These are phyloP conservation scores for Penicillium sp. DNA, from an alignment of 2,329 filamentous ascomycete genomes.

Conservation along the genomic window DNA sequence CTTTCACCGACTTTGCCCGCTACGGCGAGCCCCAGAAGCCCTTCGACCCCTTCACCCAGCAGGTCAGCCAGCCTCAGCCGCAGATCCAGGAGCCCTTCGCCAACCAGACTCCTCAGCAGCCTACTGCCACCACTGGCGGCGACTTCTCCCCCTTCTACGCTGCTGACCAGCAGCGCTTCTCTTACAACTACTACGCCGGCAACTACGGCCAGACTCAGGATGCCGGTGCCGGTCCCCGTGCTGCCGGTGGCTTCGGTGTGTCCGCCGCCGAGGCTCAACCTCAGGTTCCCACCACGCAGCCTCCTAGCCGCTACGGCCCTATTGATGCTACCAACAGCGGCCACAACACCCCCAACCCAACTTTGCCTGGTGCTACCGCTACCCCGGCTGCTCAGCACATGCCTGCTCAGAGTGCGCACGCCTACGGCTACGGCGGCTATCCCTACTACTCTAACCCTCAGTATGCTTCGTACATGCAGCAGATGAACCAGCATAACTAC, in stretches of 20 bases:
- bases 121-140: slow-evolving; percentile 54
- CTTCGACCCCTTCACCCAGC: slow-evolving; percentile 81
- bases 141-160: slow-evolving; percentile 87
- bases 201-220: slow-evolving; percentile 68
- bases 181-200: slow-evolving; percentile 69
- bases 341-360: slow-evolving; percentile 83
- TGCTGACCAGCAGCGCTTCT: slow-evolving; percentile 65
- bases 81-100: slow-evolving; percentile 58
- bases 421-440: slow-evolving; percentile 60
- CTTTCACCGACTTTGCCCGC: slow-evolving; percentile 52
- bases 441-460: slow-evolving; percentile 60
- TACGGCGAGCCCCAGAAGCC: slow-evolving; percentile 65
- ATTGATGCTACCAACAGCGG: slow-evolving; percentile 77
- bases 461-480: slow-evolving; percentile 59
- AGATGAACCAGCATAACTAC: slow-evolving; percentile 46
- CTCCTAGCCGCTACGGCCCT: slow-evolving; percentile 67
- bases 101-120: slow-evolving; percentile 55
- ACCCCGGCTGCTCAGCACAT: slow-evolving; percentile 52
- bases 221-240: slow-evolving; percentile 64
- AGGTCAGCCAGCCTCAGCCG: slow-evolving; percentile 58
- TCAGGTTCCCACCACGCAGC: slow-evolving; percentile 61
- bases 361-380: slow-evolving; percentile 55
- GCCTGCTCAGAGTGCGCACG: slow-evolving; percentile 48
- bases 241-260: slow-evolving; percentile 68
- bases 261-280: slow-evolving; percentile 57